Conservation (phyloP, 345 rosid species). For the Noccaea bulbosa region DNA sequence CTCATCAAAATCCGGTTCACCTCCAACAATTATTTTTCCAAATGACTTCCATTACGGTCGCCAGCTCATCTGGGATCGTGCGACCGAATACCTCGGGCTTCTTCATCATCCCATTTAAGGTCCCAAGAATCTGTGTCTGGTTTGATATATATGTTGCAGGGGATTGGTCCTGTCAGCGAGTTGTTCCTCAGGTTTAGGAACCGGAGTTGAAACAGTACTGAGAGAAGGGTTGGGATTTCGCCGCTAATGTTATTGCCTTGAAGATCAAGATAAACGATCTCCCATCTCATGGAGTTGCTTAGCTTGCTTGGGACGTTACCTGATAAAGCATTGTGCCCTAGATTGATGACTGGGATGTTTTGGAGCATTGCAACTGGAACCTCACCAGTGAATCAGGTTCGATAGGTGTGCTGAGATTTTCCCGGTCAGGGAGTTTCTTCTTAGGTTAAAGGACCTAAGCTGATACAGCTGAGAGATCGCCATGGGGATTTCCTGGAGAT, state of each 20-base stretch:
- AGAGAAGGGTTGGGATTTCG: conserved; percentile 4
- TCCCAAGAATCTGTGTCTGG: conserved; percentile 1
- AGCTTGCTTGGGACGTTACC: conserved; percentile 1
- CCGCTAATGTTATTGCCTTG: conserved; percentile 6
- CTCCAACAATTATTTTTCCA: conserved; percentile 1
- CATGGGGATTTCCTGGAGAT: conserved; percentile 21
- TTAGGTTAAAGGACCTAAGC: neutral
- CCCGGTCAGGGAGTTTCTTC: neutral
- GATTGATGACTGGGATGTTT: neutral
- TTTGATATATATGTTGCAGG: conserved; percentile 13
- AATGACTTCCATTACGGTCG: conserved; percentile 1
- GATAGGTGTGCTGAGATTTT: conserved; percentile 1
- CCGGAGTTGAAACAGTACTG: conserved; percentile 1
- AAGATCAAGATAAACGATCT: conserved; percentile 7
- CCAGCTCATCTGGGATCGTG: neutral
- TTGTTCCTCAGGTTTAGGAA: conserved; percentile 10
- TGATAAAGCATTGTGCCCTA: conserved; percentile 14
- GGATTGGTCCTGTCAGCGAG: conserved; percentile 6
- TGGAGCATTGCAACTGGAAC: conserved; percentile 9
- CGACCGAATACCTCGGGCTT: neutral
- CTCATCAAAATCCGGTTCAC: neutral
- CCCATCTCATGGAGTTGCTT: neutral
- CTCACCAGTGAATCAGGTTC: conserved; percentile 7
- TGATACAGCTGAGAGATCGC: neutral
- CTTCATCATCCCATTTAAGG: neutral